Conservation (phyloP, 306 rosid genomes). For the Cicer pinnatifidum region DNA sequence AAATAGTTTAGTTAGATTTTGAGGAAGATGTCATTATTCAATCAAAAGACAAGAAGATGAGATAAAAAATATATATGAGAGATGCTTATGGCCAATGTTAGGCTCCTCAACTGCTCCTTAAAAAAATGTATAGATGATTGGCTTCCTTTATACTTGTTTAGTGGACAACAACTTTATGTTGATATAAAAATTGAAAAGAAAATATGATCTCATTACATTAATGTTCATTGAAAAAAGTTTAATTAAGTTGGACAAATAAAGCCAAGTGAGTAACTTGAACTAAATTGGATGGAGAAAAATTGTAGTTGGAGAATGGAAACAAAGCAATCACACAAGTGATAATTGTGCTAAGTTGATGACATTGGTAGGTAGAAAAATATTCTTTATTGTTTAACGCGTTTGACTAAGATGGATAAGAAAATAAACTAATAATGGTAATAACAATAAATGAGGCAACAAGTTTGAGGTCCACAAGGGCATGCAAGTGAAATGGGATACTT, state of each 20-base stretch:
- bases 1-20: constrained; percentile 16
- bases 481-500: constrained; percentile 40
- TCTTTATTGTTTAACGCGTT: constrained; percentile 36
- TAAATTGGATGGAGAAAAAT: background rate
- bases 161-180: constrained; percentile 7
- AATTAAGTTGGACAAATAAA: background rate
- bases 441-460: constrained; percentile 37
- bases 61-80: background rate
- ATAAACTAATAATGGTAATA: background rate
- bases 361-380: background rate
- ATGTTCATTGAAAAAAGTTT: background rate
- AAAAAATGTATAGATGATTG: background rate
- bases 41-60: constrained; percentile 30
- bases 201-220: constrained; percentile 2
- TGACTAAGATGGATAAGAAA: constrained; percentile 31
- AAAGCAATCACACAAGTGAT: constrained; percentile 2
- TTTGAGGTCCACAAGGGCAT: background rate
- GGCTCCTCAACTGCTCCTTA: constrained; percentile 38
- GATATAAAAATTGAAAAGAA: background rate
- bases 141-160: constrained; percentile 14
- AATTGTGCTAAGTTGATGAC: constrained; percentile 7
- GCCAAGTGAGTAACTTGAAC: constrained; percentile 8
- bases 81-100: constrained; percentile 13
- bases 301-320: constrained; percentile 8
- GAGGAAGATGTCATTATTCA: constrained; percentile 29